phyloP scores from a whole-genome alignment of 306 rosid genomes.

The Styphnolobium japonicum region DNA sequence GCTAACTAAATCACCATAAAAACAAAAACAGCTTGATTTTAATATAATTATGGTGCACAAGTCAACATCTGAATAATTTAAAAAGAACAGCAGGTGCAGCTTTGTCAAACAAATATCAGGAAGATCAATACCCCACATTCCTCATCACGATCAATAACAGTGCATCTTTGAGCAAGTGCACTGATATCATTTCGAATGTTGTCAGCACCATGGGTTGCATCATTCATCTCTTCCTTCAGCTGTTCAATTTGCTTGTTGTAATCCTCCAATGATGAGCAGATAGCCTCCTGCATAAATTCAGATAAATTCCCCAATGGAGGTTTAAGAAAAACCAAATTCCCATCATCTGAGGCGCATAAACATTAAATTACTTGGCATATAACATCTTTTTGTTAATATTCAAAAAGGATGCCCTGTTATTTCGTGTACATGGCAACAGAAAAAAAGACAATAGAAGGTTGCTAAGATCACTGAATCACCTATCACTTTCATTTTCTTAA shows the following conservation, averaged over 20 bases:
- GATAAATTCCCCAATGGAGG: background rate
- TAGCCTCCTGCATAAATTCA: conserved; percentile 72
- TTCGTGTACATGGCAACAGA: background rate
- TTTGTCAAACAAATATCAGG: conserved; percentile 25
- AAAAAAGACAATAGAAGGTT: background rate
- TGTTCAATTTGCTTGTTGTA: conserved; percentile 97
- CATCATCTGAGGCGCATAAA: background rate
- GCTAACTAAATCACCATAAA: conserved; percentile 2
- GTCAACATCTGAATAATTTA: conserved; percentile 7
- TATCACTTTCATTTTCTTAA: background rate
- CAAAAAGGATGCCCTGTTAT: background rate
- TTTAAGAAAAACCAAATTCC: conserved; percentile 9
- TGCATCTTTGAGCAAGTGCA: conserved; percentile 98
- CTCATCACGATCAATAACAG: conserved; percentile 92
- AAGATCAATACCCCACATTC: conserved; percentile 84
- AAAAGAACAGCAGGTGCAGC: conserved; percentile 1
- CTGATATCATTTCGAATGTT: conserved; percentile 94
- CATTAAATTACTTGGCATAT: background rate
- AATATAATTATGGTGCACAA: background rate
- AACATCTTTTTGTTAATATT: conserved; percentile 17
- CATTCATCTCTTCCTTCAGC: conserved; percentile 96
- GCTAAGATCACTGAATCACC: background rate
- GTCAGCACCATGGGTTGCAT: conserved; percentile 97
- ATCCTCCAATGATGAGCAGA: conserved; percentile 91
- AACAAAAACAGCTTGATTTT: conserved; percentile 5